Conservation (phyloP, 2,329 filamentous ascomycete genomes). For the Pyrenophora tritici-repentis region DNA sequence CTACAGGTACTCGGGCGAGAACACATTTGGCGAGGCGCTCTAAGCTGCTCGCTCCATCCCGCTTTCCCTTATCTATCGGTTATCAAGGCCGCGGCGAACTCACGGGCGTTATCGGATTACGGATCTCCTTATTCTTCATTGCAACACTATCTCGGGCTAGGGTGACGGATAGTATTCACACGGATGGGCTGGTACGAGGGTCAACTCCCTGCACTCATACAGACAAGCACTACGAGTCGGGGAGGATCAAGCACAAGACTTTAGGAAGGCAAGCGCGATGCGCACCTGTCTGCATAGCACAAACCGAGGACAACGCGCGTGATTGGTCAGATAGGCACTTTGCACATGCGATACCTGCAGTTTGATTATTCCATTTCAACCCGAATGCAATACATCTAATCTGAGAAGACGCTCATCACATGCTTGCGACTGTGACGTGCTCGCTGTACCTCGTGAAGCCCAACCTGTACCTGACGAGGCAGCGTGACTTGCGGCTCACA, state of each 20-base stretch:
- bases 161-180: slow-evolving; percentile 22
- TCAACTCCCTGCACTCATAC: slow-evolving; percentile 8
- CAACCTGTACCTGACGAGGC: slow-evolving; percentile 23
- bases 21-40: slow-evolving; percentile 78
- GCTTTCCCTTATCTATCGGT: slow-evolving; percentile 22
- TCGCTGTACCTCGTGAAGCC: slow-evolving; percentile 15
- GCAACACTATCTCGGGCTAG: slow-evolving; percentile 25
- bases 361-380: slow-evolving; percentile 26
- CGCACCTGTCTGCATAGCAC: background rate
- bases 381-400: slow-evolving; percentile 27
- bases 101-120: slow-evolving; percentile 39
- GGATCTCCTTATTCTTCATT: slow-evolving; percentile 29
- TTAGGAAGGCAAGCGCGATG: background rate
- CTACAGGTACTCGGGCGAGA: slow-evolving; percentile 89
- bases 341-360: slow-evolving; percentile 26
- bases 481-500: slow-evolving; percentile 42
- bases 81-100: slow-evolving; percentile 32
- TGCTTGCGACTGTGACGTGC: slow-evolving; percentile 4
- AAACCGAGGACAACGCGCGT: background rate
- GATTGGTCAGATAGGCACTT: slow-evolving; percentile 13
- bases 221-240: slow-evolving; percentile 11
- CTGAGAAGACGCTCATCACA: background rate
- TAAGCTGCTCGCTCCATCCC: slow-evolving; percentile 30
- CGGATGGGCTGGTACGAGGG: slow-evolving; percentile 11
- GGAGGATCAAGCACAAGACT: slow-evolving; percentile 6